phyloP scores from a whole-genome alignment of 1,139 yeast genomes.

The Pneumocystis canis region DNA sequence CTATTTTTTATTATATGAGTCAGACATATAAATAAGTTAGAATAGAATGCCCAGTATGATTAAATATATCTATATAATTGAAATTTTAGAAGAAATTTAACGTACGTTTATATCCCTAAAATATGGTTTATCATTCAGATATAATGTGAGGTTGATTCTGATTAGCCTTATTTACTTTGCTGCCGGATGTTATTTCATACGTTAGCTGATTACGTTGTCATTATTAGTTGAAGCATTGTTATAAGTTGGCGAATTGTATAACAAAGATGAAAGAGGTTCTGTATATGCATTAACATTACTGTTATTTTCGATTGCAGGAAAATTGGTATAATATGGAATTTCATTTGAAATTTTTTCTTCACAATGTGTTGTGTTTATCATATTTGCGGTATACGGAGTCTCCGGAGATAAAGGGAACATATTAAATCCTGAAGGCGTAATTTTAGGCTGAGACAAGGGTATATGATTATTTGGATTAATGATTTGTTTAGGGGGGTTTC shows the following conservation, averaged over 20 bases:
- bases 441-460: neutral
- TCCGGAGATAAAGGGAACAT: neutral
- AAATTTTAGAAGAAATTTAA: neutral
- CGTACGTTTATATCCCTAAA: neutral
- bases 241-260: neutral
- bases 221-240: neutral
- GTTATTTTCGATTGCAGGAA: neutral
- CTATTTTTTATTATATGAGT: neutral
- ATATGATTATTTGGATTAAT: neutral
- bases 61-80: neutral
- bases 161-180: neutral
- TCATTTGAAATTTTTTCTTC: neutral
- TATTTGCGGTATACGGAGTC: neutral
- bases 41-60: neutral
- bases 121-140: neutral
- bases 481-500: neutral
- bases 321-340: neutral
- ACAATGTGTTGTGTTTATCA: neutral
- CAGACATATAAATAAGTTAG: neutral
- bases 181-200: neutral
- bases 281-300: neutral
- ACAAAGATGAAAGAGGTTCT: neutral
- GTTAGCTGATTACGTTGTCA: neutral
- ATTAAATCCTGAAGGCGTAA: neutral
- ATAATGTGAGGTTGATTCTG: neutral